phyloP scores from a whole-genome alignment of 106 monocot species.

The Posidonia australis region DNA sequence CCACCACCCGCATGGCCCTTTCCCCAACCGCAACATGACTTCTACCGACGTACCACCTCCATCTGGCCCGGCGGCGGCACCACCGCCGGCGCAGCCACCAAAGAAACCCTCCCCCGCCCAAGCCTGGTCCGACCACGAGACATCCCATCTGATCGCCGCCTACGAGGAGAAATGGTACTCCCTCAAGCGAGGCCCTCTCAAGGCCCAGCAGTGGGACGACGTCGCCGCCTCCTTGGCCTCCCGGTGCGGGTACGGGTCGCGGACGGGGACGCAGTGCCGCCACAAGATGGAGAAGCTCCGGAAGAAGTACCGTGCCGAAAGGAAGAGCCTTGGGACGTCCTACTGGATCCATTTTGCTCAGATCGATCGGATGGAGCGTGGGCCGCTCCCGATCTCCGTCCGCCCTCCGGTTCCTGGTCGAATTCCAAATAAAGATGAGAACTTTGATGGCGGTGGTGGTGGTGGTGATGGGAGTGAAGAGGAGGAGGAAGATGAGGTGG shows the following conservation, averaged over 20 bases:
- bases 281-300: slow-evolving; percentile 21
- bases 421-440: not conserved
- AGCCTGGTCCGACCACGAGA: slow-evolving; percentile 19
- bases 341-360: slow-evolving; percentile 13
- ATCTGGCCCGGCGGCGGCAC: not conserved
- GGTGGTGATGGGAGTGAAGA: not conserved
- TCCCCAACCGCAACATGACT: not conserved
- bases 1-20: not conserved
- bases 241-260: slow-evolving; percentile 3
- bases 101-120: slow-evolving; percentile 7
- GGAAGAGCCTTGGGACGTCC: not conserved
- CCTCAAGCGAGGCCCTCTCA: slow-evolving; percentile 14
- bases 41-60: not conserved
- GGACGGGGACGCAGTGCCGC: slow-evolving; percentile 24
- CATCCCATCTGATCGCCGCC: slow-evolving; percentile 11
- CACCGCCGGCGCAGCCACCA: slow-evolving; percentile 2
- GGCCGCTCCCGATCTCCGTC: slow-evolving; percentile 9
- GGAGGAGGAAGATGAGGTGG: not conserved
- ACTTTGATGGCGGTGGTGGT: not conserved
- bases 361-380: slow-evolving; percentile 16
- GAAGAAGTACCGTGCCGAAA: slow-evolving; percentile 12
- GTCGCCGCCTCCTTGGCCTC: slow-evolving; percentile 11
- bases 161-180: slow-evolving; percentile 28
- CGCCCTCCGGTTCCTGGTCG: slow-evolving; percentile 2
- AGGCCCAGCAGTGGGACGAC: slow-evolving; percentile 26